Conservation (phyloP, 768 basidiomycete species). For the Mycena rebaudengoi region DNA sequence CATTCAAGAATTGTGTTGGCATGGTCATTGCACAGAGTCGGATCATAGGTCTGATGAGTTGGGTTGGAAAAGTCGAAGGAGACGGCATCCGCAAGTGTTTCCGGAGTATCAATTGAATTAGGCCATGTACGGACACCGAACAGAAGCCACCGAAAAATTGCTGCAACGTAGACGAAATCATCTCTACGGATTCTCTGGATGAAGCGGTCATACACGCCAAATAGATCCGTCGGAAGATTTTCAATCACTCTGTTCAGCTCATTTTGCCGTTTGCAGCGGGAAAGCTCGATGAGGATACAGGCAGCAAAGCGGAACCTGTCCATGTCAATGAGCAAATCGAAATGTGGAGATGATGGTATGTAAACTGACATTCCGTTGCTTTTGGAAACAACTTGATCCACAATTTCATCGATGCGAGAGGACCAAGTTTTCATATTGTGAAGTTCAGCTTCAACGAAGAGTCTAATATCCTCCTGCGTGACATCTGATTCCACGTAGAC, state of each 20-base stretch:
- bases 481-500: background rate
- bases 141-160: background rate
- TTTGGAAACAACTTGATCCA: background rate
- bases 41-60: too few species aligned
- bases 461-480: background rate
- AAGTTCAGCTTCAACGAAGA: background rate
- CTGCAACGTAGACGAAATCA: background rate
- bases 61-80: too few species aligned
- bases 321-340: too few species aligned
- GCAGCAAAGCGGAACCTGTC: slow-evolving; percentile 2
- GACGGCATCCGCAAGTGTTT: too few species aligned
- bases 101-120: too few species aligned
- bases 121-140: too few species aligned
- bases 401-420: background rate
- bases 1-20: too few species aligned
- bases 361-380: background rate
- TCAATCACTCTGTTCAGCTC: background rate
- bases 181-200: background rate
- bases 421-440: background rate
- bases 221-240: background rate
- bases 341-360: background rate
- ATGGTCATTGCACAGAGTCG: too few species aligned
- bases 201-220: background rate
- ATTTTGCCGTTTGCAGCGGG: background rate
- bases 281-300: background rate